Base-by-base conservation (phyloP, 139 green algal species). In the Micractinium conductrix region DNA sequence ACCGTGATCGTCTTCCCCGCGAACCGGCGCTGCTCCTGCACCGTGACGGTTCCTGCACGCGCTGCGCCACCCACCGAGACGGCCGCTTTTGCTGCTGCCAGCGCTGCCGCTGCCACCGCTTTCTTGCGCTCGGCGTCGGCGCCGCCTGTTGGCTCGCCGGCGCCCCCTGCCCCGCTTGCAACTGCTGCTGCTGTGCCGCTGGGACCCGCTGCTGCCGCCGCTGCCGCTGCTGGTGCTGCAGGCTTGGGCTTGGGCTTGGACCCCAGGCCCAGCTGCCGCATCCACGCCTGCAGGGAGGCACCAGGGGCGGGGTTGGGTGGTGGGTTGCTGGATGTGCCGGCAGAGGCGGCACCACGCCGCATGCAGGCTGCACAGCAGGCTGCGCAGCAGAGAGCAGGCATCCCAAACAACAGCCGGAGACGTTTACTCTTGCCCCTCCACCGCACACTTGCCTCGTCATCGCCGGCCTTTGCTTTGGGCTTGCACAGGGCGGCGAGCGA, bases 1-100 rank as follows among this genome's bases (percentile, higher is more conserved):
- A 96, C 93, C 79, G 94, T 84, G 28, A 98, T 91, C 60, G 95
- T 90, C 74, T 97, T 94, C 12, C 95, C 95, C 8, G 95, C 95
- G 91, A 98, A 98, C 14, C 91, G 85, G 3, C 93, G 74, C 43
- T 86, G 91, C 78, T 93, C 90, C 14, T 74, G 81, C 4, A 93
- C 82, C 12, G 50, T 80, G 16, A 89, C 65, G 43, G 65, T 84
- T 45, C 88, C 88, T 72, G n/a, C 35, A 60, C 21, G 53, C 1
- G 83, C 60, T 2, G 83, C 78, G 17, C 87, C 74, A 6, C n/a
- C 62, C 2, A 58, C 76, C 17, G 88, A 88, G 16, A 85, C 38
- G 0, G 80, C 84, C 26, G 55, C 70, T 42, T 84, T 86, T 44
- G 85, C 85, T 2, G 85, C 76, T 8, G 82, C 67, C 9, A 90